Percentiles rank a stretch among this genome's conserved stretches.
These are phyloP conservation scores for Rosellinia necatrix DNA, from an alignment of 2,329 filamentous ascomycete genomes.

Conservation along the genomic window DNA sequence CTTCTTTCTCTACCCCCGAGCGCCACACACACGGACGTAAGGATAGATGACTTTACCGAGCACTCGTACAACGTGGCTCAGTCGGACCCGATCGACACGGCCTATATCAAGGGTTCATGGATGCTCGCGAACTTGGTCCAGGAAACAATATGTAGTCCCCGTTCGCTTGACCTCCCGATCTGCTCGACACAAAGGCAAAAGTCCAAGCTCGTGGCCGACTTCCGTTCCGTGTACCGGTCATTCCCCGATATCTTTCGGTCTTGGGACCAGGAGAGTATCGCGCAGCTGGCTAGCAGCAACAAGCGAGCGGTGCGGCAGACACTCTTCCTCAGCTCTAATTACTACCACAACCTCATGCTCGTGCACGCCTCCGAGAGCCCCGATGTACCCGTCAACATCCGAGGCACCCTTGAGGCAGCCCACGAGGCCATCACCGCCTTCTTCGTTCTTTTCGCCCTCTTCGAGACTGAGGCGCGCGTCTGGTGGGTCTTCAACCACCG, in stretches of 20 bases:
- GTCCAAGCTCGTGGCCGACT: conserved; percentile 70
- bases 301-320: conserved; percentile 74
- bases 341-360: conserved; percentile 81
- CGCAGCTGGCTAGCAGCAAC: conserved; percentile 60
- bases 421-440: conserved; percentile 76
- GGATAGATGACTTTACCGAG: conserved; percentile 72
- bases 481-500: conserved; percentile 88
- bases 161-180: conserved; percentile 74
- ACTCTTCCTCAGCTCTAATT: conserved; percentile 79
- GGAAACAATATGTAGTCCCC: conserved; percentile 74
- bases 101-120: conserved; percentile 78
- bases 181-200: conserved; percentile 71
- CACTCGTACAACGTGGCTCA: conserved; percentile 62
- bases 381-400: conserved; percentile 67
- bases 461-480: conserved; percentile 73
- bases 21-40: conserved; percentile 79
- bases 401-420: conserved; percentile 74
- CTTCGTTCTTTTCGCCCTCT: conserved; percentile 71
- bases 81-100: conserved; percentile 67
- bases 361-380: conserved; percentile 73
- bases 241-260: conserved; percentile 74
- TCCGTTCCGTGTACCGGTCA: conserved; percentile 71
- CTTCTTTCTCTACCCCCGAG: conserved; percentile 77
- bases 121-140: conserved; percentile 78
- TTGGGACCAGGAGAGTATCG: conserved; percentile 66